Evolutionary conservation across 148 eudicot species (phyloP).

Genomic region (Amaranthus cruentus): DNA sequence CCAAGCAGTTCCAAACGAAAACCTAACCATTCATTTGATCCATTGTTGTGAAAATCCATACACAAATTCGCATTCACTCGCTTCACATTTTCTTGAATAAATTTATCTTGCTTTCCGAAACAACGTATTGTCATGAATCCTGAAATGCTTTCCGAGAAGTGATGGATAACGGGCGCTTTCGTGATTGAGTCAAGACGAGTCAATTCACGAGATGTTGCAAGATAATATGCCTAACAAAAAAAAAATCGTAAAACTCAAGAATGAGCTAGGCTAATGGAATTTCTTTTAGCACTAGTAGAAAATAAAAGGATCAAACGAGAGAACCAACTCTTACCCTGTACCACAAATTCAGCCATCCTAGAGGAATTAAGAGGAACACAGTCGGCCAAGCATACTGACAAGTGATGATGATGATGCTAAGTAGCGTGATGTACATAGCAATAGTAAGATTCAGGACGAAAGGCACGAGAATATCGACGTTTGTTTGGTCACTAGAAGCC

Average conservation of each 20-base stretch:
- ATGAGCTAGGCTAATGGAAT: too few species aligned
- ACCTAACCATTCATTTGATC: slow-evolving; percentile 90
- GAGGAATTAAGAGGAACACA: slow-evolving; percentile 65
- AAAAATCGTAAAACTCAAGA: too few species aligned
- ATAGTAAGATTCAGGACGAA: slow-evolving; percentile 54
- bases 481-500: slow-evolving; percentile 92
- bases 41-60: slow-evolving; percentile 92
- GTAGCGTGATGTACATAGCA: slow-evolving; percentile 55
- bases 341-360: slow-evolving; percentile 91
- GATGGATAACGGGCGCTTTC: slow-evolving; percentile 91
- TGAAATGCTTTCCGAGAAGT: slow-evolving; percentile 91
- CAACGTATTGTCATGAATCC: slow-evolving; percentile 95
- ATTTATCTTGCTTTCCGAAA: slow-evolving; percentile 67
- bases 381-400: slow-evolving; percentile 98
- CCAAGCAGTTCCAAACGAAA: slow-evolving; percentile 86
- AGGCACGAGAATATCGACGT: slow-evolving; percentile 69
- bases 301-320: background rate
- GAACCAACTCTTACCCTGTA: slow-evolving; percentile 52
- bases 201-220: slow-evolving; percentile 85
- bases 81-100: slow-evolving; percentile 61
- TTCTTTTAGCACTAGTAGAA: background rate
- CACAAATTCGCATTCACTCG: slow-evolving; percentile 66
- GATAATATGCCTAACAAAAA: slow-evolving; percentile 57
- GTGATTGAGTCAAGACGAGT: slow-evolving; percentile 92
- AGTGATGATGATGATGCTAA: slow-evolving; percentile 77